Base-by-base conservation (phyloP, 2,329 filamentous ascomycete species). In the Davidsoniella virescens region DNA sequence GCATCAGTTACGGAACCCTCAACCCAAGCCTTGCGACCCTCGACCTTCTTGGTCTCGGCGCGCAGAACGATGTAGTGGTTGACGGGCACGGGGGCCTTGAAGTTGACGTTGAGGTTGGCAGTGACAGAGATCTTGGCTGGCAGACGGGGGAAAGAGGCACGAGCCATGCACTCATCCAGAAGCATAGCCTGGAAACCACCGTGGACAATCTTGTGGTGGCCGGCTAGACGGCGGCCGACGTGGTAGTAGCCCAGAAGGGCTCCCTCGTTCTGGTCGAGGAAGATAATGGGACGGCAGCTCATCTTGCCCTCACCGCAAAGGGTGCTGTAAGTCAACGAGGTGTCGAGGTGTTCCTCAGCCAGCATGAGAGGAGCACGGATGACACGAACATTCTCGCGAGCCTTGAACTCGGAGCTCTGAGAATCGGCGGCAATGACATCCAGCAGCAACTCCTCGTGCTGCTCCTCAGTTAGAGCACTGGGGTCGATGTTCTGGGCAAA, bases 21-120 rank as follows among this genome's bases (percentile, higher is more conserved):
- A 1, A 95, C 87, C 87, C 87, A 95, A 10, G 87, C 90, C 69
- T 96, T 96, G 55, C 92, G 74, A 1, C 92, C 90, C 61, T 96
- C 87, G 1, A 90, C 84, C 67, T 83, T 88, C 8, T 76, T 80
- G 17, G 88, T 94, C 61, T 78, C 76, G 3, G 86, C 88, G 54
- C 76, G 73, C 52, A 98, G 67, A 41, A 94, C 85, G 26, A 93
- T 69, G 61, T 83, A 92, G 54, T 76, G 75, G 18, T 78, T 76
- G 5, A 87, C 87, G 58, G 75, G 78, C 42, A 84, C 82, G 4
- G 92, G 92, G 54, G 78, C 78, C 58, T 82, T 79, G 66, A 95
- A 98, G 64, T 93, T 81, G 57, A 84, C 69, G 57, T 75, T 87
- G 58, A 98, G 68, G 60, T 81, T 90, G 47, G 90, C 92, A 39